Evolutionary conservation across 805 yeast species (phyloP).

Genomic region (Wickerhamiella kurtzmanii): DNA sequence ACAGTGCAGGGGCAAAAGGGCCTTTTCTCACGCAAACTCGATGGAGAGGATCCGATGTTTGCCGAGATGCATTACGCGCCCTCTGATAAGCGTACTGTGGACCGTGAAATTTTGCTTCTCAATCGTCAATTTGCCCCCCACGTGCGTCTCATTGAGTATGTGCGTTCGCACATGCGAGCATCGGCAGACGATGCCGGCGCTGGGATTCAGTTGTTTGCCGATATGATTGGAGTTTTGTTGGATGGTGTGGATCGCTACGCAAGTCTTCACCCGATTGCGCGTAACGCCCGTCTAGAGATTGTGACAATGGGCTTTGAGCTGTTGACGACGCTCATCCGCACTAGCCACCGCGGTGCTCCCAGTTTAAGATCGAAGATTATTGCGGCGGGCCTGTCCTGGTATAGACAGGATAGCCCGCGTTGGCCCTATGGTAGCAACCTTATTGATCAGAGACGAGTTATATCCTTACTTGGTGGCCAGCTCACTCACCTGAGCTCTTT

Average conservation of each 20-base stretch:
- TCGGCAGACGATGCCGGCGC: constrained; percentile 59
- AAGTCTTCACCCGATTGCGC: constrained; percentile 70
- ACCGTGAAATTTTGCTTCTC: constrained; percentile 38
- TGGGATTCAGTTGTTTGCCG: constrained; percentile 52
- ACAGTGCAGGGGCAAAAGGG: constrained; percentile 51
- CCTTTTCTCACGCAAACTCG: constrained; percentile 44
- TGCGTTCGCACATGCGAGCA: constrained; percentile 70
- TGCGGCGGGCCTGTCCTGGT: constrained; percentile 70
- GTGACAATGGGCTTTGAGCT: constrained; percentile 55
- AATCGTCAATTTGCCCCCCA: constrained; percentile 52
- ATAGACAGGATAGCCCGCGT: constrained; percentile 36
- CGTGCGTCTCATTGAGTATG: constrained; percentile 47
- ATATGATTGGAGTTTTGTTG: constrained; percentile 31
- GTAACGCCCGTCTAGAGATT: constrained; percentile 62
- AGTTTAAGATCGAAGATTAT: constrained; percentile 40
- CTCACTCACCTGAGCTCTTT: constrained; percentile 25
- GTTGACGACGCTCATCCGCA: constrained; percentile 38
- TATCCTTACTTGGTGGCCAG: constrained; percentile 42
- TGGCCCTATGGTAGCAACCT: constrained; percentile 82
- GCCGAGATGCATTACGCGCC: constrained; percentile 82
- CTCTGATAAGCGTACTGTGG: constrained; percentile 48
- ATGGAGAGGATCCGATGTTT: constrained; percentile 46
- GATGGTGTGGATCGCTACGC: constrained; percentile 45
- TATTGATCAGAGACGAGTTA: constrained; percentile 57
- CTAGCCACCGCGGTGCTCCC: constrained; percentile 32